These are phyloP conservation scores for Nicotiana benthamiana DNA, from an alignment of 257 asterid genomes.

Conservation along the genomic window DNA sequence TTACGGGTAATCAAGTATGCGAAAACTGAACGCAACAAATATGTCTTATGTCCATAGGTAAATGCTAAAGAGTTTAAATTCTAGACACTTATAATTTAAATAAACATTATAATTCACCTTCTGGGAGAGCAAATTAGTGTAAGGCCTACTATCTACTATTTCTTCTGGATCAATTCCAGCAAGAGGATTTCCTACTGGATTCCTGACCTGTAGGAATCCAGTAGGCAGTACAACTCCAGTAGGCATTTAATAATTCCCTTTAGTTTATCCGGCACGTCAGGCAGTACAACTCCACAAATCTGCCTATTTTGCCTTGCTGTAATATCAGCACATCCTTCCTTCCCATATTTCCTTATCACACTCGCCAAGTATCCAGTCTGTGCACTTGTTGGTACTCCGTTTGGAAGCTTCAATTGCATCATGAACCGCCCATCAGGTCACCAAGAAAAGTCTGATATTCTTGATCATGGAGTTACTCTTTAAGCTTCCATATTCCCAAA, in stretches of 20 bases:
- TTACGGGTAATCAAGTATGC: background rate
- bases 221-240: too few relatives aligned
- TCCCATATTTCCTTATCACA: slow-evolving; percentile 66
- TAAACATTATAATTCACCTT: too few relatives aligned
- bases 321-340: slow-evolving; percentile 88
- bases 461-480: background rate
- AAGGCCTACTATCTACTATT: slow-evolving; percentile 86
- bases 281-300: slow-evolving; percentile 78
- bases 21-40: background rate
- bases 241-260: too few relatives aligned
- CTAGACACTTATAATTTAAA: too few relatives aligned
- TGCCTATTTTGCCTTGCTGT: slow-evolving; percentile 97
- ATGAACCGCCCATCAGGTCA: slow-evolving; percentile 80
- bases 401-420: slow-evolving; percentile 97
- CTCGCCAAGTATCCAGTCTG: slow-evolving; percentile 81
- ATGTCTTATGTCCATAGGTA: background rate
- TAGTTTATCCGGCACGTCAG: slow-evolving; percentile 82
- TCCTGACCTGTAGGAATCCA: too few relatives aligned
- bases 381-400: slow-evolving; percentile 82
- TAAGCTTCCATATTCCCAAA: background rate
- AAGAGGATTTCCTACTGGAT: slow-evolving; percentile 91
- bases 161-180: slow-evolving; percentile 95
- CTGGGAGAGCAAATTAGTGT: slow-evolving; percentile 70
- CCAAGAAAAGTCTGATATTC: background rate
- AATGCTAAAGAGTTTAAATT: background rate